Evolutionary conservation across 2,329 filamentous ascomycete species (phyloP), one percentile per base, ranked within the genome.

Genomic region (Phaeosphaeria sp.): DNA sequence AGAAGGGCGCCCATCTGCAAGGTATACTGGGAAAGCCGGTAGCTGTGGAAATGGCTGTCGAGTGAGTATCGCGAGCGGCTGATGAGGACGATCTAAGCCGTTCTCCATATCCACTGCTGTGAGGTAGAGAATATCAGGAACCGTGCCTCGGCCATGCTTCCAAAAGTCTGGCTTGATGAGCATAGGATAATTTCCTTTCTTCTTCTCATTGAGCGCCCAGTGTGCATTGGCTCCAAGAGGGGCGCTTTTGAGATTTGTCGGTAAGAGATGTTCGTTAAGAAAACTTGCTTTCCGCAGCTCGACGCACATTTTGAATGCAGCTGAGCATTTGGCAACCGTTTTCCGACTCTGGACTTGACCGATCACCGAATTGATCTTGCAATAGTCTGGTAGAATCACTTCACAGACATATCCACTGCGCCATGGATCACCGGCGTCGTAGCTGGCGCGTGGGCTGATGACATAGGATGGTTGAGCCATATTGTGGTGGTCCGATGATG

Each of bases 281-380:
- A 89, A 87, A 1, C 85, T 85, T 52, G 84, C 83, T 57, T 86
- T 82, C 48, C 89, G 82, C 17, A 99, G 82, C 60, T 87, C 74
- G 1, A 92, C 73, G 69, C 93, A 97, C 50, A 90, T 87, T 69
- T 93, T 87, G 72, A 94, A 98, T 0, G 95, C 94, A 2, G 93
- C 94, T 0, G 93, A 92, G 63, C 91, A 92, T 75, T 95, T 96
- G 4, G 95, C 94, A 18, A 90, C 79, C 27, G 88, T 83, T 75
- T 97, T 98, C 56, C 84, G 91, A 7, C 81, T 74, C 54, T 89
- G 86, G 0, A 86, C 79, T 7, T 79, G 81, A 5, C 95, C 94
- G 13, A 83, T 81, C 5, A 86, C 83, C 27, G 86, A 87, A 54
- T 83, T 85, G 36, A 97, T 80, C 0, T 92, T 92, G 0, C 92